Percentiles rank a stretch among this genome's conserved stretches.
Conservation (phyloP, 306 rosid genomes). For the Oemleria cerasiformis region DNA sequence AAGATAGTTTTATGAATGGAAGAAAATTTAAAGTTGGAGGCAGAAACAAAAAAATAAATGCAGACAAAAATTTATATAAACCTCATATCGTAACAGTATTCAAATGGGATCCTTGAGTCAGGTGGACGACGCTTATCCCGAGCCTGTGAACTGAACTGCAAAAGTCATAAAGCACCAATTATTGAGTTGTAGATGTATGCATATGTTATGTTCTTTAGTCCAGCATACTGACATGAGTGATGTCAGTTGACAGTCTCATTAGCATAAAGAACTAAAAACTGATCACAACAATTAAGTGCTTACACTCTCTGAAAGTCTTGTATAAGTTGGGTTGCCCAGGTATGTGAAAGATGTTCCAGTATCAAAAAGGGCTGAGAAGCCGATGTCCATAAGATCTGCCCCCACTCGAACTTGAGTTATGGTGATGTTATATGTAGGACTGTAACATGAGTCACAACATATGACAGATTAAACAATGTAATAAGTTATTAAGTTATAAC, state of each 20-base stretch:
- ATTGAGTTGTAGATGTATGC: background rate
- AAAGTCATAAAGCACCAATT: slow-evolving; percentile 11
- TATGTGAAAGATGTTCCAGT: slow-evolving; percentile 93
- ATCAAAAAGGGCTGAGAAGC: slow-evolving; percentile 77
- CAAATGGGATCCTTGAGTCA: slow-evolving; percentile 81
- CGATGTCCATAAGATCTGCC: slow-evolving; percentile 56
- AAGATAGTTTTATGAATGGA: background rate
- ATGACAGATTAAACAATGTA: no score
- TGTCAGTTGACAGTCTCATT: background rate
- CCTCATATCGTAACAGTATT: slow-evolving; percentile 94
- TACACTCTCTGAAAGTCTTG: slow-evolving; percentile 61
- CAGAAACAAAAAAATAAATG: background rate
- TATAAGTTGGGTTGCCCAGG: slow-evolving; percentile 72
- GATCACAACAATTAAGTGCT: slow-evolving; percentile 23
- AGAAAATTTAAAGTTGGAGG: slow-evolving; percentile 22
- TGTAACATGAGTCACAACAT: slow-evolving; percentile 41
- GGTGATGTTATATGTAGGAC: slow-evolving; percentile 86
- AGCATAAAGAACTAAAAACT: background rate
- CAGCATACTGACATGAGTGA: background rate
- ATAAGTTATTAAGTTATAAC: slow-evolving; percentile 5
- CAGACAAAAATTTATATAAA: slow-evolving; percentile 23
- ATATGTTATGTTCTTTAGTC: background rate
- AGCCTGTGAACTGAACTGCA: slow-evolving; percentile 78
- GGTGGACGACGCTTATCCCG: slow-evolving; percentile 55
- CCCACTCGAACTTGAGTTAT: slow-evolving; percentile 76